Base-by-base conservation (phyloP, 495 filamentous ascomycete species). In the Penicillium cataractarum region DNA sequence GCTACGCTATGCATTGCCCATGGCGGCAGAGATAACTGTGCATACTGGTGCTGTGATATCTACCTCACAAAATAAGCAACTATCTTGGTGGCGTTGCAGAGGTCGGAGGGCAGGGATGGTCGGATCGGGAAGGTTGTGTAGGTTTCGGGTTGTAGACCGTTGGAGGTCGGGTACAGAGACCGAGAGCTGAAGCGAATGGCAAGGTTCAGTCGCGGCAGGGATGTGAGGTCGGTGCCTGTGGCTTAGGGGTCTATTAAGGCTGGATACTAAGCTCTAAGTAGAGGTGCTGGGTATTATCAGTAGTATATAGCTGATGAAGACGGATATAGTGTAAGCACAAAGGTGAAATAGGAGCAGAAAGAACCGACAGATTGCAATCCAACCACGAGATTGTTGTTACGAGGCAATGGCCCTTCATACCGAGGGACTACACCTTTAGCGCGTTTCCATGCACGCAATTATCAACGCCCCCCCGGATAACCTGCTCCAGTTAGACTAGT, bases 1-100 rank as follows among this genome's bases (percentile, higher is more conserved):
- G 26, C 29, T 10, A 19, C 17, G 22, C 48, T 10, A 21, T 5
- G 46, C 24, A 3, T 54, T n/a, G 51, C 31, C 31, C 31, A 9
- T 54, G 51, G 51, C 22, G 51, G 19, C 51, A 31, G 51, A 54
- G 29, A 35, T 54, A 35, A 33, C 29, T n/a, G n/a, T n/a, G n/a
- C n/a, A n/a, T n/a, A n/a, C n/a, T n/a, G n/a, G n/a, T n/a, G n/a
- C n/a, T n/a, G n/a, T n/a, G n/a, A n/a, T n/a, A n/a, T n/a, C n/a
- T n/a, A n/a, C 29, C 31, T 54, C 7, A 17, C 17, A 13, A 10
- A 31, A 12, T 52, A 12, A 15, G 21, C 21, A 12, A 46, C 46
- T 24, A 50, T 26, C 22, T 50, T 50, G 24, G 46, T 29, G 46
- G 24, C 22, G 15, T 24, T 6, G 46, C 29, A 3, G 8, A 15